phyloP scores from a whole-genome alignment of 805 yeast species.

The Candida jianshihensis region DNA sequence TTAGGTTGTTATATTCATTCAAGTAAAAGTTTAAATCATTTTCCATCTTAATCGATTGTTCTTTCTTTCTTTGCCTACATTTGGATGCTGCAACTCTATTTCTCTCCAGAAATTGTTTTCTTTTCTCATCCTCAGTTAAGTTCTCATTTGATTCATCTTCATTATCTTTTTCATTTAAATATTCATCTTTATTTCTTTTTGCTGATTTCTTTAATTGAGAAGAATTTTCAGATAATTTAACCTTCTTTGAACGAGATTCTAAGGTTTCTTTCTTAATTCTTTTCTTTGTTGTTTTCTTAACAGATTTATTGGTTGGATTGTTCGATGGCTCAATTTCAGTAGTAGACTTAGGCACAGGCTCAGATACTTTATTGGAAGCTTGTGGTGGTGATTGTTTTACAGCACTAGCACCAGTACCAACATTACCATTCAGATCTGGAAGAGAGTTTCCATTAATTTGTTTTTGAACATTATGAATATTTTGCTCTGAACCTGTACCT shows the following conservation, averaged over 20 bases:
- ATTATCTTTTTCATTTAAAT: neutral
- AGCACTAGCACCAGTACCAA: no score
- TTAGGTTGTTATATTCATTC: slow-evolving; percentile 60
- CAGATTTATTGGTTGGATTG: neutral
- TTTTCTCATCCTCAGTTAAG: slow-evolving; percentile 66
- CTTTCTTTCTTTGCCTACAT: slow-evolving; percentile 92
- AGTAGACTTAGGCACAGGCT: no score
- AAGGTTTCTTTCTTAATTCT: slow-evolving; percentile 1
- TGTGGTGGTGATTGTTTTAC: no score
- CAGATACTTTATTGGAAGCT: no score
- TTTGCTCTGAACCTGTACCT: slow-evolving; percentile 15
- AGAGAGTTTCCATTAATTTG: neutral
- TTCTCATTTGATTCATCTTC: slow-evolving; percentile 51
- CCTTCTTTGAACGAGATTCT: slow-evolving; percentile 3
- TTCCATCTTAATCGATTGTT: slow-evolving; percentile 77
- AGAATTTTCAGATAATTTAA: neutral
- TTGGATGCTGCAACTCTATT: slow-evolving; percentile 93
- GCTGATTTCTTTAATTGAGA: neutral
- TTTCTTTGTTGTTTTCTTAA: neutral
- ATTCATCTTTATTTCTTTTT: slow-evolving; percentile 5
- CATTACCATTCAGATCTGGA: no score
- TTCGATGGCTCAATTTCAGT: no score
- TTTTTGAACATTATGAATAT: slow-evolving; percentile 6
- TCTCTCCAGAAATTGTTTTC: slow-evolving; percentile 74
- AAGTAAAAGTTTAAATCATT: slow-evolving; percentile 66